Evolutionary conservation across 257 asterid species (phyloP).

Genomic region (Lavandula angustifolia): DNA sequence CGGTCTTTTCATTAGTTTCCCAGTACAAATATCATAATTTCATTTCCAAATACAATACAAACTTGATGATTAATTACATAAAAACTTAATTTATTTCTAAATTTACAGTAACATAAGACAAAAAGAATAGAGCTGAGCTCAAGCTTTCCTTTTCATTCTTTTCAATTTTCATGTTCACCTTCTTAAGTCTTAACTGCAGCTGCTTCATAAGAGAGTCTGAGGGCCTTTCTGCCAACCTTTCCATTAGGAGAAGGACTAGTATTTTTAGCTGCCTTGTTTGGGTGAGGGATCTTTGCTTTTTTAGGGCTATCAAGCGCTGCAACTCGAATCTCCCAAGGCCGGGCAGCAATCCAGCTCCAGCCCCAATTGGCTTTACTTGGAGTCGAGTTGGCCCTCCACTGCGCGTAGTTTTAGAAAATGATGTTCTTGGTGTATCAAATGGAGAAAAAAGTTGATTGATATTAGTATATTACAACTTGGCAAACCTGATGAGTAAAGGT

Average conservation of each 20-base stretch:
- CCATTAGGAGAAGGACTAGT: conserved; percentile 54
- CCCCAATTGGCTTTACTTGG: conserved; percentile 77
- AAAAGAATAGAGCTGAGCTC: conserved; percentile 13
- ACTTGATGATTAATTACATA: conserved; percentile 30
- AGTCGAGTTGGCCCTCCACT: conserved; percentile 86
- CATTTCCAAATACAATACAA: conserved; percentile 28
- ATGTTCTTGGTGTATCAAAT: neutral
- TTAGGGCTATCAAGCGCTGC: conserved; percentile 52
- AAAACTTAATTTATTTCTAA: conserved; percentile 31
- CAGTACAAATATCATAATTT: conserved; percentile 32
- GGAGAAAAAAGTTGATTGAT: neutral
- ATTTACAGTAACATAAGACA: conserved; percentile 34
- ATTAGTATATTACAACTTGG: neutral
- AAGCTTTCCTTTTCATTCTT: conserved; percentile 33
- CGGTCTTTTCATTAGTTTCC: conserved; percentile 8
- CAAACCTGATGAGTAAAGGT: conserved; percentile 90
- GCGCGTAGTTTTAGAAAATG: conserved; percentile 19
- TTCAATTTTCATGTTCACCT: conserved; percentile 41
- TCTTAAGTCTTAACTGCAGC: conserved; percentile 49
- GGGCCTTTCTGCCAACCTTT: conserved; percentile 48
- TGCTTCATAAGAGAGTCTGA: conserved; percentile 49
- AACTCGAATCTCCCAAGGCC: conserved; percentile 92
- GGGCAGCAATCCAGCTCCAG: conserved; percentile 99
- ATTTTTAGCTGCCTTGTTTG: conserved; percentile 43
- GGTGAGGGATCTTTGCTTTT: conserved; percentile 39